Evolutionary conservation across 1,284 basidiomycete genomes (phyloP).

Genomic region (Ganoderma lucidum): DNA sequence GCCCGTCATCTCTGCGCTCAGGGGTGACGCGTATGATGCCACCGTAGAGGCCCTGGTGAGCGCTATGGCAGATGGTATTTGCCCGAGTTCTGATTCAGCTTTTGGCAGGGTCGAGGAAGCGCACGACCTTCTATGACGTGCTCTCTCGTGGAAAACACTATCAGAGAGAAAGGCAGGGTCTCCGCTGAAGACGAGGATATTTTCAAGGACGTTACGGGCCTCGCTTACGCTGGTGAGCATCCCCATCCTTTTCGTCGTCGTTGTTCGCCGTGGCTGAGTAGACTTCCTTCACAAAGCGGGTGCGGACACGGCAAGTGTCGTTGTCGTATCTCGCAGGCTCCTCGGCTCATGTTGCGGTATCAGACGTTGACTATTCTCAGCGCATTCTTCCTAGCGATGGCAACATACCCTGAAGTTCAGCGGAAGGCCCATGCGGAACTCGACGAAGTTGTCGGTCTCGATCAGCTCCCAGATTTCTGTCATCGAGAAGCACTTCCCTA

Average conservation of each 20-base stretch:
- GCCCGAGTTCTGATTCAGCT: neutral
- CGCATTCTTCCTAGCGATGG: slow-evolving; percentile 38
- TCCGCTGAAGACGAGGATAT: slow-evolving; percentile 13
- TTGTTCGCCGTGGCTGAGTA: neutral
- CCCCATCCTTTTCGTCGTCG: no score
- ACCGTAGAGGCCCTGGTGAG: slow-evolving; percentile 6
- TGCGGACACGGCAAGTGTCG: slow-evolving; percentile 8
- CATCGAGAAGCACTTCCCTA: slow-evolving; percentile 26
- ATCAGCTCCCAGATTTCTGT: slow-evolving; percentile 22
- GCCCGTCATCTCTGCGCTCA: neutral
- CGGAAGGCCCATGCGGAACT: slow-evolving; percentile 25
- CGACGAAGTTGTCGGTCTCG: slow-evolving; percentile 21
- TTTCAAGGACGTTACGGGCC: slow-evolving; percentile 20
- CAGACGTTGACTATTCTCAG: slow-evolving; percentile 36
- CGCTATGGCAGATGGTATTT: neutral
- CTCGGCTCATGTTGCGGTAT: neutral
- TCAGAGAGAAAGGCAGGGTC: slow-evolving; percentile 9
- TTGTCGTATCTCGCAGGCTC: neutral
- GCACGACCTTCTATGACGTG: slow-evolving; percentile 12
- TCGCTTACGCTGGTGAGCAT: slow-evolving; percentile 23
- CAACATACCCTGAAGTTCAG: slow-evolving; percentile 32
- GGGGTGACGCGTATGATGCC: slow-evolving; percentile 16
- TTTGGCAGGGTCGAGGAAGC: slow-evolving; percentile 4
- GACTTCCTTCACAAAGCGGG: neutral
- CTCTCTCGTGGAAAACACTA: slow-evolving; percentile 8